phyloP scores from a whole-genome alignment of 2,329 filamentous ascomycete genomes.

The Herpotrichia juniperi region DNA sequence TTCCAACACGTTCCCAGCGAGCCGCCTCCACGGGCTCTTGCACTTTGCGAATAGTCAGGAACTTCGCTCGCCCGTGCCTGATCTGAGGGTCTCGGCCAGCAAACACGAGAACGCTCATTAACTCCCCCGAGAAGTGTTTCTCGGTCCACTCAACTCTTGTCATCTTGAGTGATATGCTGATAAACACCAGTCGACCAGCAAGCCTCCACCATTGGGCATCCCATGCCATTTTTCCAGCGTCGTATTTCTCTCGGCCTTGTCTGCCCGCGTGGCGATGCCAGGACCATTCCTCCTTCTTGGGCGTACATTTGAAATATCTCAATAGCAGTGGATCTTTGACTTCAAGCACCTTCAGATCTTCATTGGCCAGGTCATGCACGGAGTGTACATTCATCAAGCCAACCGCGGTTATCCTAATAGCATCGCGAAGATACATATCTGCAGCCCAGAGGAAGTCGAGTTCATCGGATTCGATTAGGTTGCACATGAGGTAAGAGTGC shows the following conservation, averaged over 20 bases:
- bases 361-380: background rate
- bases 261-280: constrained; percentile 3
- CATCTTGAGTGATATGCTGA: constrained; percentile 13
- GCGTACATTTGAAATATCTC: constrained; percentile 2
- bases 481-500: constrained; percentile 11
- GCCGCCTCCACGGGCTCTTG: background rate
- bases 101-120: constrained; percentile 17
- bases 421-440: constrained; percentile 9
- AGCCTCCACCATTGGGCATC: constrained; percentile 13
- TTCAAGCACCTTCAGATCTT: background rate
- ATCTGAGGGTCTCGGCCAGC: constrained; percentile 7
- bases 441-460: constrained; percentile 15
- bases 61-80: constrained; percentile 13
- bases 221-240: background rate
- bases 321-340: constrained; percentile 6
- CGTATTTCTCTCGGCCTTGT: constrained; percentile 5
- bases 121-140: constrained; percentile 11
- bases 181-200: constrained; percentile 7
- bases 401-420: background rate
- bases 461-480: constrained; percentile 10
- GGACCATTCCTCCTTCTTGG: constrained; percentile 3
- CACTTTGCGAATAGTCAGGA: constrained; percentile 13
- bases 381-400: background rate
- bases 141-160: constrained; percentile 11
- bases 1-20: constrained; percentile 18